Evolutionary conservation across 441 rosid species (phyloP).

Genomic region (Hura crepitans): DNA sequence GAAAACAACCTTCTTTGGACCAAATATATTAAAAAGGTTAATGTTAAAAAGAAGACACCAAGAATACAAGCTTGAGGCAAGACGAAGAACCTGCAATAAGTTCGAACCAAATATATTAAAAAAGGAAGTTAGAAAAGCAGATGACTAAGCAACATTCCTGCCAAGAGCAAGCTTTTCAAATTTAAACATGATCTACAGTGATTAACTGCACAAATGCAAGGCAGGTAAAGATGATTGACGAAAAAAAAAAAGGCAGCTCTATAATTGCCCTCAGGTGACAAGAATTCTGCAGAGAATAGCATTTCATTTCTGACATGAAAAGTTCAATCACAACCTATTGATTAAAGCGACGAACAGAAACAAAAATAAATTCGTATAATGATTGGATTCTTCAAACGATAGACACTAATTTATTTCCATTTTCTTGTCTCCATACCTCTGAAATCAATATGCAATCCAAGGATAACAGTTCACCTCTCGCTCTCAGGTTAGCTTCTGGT

Average conservation of each 20-base stretch:
- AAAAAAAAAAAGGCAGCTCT: too few relatives aligned
- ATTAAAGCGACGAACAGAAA: too few relatives aligned
- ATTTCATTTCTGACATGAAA: background rate
- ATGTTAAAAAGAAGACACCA: constrained; percentile 15
- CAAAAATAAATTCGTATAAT: too few relatives aligned
- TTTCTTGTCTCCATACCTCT: constrained; percentile 11
- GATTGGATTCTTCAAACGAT: background rate
- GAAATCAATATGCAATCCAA: constrained; percentile 3
- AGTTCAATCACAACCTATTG: too few relatives aligned
- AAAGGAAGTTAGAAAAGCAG: background rate
- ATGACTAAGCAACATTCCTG: background rate
- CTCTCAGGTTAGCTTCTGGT: background rate
- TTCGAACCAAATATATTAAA: background rate
- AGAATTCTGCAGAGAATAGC: background rate
- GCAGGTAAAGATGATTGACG: background rate
- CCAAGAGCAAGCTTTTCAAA: background rate
- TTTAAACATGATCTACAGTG: background rate
- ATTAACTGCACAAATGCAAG: background rate
- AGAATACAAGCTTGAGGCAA: constrained; percentile 8
- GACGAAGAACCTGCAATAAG: constrained; percentile 13
- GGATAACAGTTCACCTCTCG: background rate
- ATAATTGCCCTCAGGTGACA: background rate
- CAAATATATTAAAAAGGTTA: background rate
- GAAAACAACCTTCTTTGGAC: constrained; percentile 1
- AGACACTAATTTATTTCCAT: too few relatives aligned